Base-by-base conservation (phyloP, 805 yeast genomes). In the Wickerhamiella musiphila region DNA sequence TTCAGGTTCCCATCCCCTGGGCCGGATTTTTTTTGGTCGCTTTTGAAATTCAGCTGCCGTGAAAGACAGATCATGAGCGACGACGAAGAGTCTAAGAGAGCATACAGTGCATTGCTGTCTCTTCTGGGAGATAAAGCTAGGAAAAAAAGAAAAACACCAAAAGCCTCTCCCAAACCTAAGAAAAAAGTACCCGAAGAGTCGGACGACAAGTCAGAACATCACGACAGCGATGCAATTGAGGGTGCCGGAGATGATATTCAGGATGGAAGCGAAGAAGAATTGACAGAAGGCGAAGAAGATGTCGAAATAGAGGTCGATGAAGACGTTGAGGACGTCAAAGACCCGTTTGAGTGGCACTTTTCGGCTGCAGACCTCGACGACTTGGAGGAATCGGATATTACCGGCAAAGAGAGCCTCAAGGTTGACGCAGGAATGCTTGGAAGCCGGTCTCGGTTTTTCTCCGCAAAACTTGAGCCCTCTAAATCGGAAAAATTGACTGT, bases 271-370 rank as follows among this genome's bases (percentile, higher is more conserved):
- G 43, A 35, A 3, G 23, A 22, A 7, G 40, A 33, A 2, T 34
- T 23, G 12, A 35, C 35, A 8, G 38, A 23, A 12, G 46, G 40
- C 4, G 50, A 41, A 16, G 41, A 37, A 2, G 43, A 34, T 21
- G 53, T 34, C 18, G 52, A 61, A 23, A 58, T 54, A 16, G 44
- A 38, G 9, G 54, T 43, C 4, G 63, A 47, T 5, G 62, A 56
- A 9, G 63, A 56, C 16, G 52, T 53, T 29, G 63, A 56, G 12
- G 60, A 56, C 29, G 33, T 42, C 8, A 49, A 53, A 6, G 94
- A 86, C 54, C 79, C 93, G 0, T 83, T 78, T 44, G 78, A 78
- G 38, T 47, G 55, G 9, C 96, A 84, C 51, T 84, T 77, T 52
- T 75, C 73, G 29, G 54, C 59, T 14, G 58, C 66, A 1, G 40